Evolutionary conservation across 345 rosid genomes (phyloP).

Genomic region (Litchi chinensis): DNA sequence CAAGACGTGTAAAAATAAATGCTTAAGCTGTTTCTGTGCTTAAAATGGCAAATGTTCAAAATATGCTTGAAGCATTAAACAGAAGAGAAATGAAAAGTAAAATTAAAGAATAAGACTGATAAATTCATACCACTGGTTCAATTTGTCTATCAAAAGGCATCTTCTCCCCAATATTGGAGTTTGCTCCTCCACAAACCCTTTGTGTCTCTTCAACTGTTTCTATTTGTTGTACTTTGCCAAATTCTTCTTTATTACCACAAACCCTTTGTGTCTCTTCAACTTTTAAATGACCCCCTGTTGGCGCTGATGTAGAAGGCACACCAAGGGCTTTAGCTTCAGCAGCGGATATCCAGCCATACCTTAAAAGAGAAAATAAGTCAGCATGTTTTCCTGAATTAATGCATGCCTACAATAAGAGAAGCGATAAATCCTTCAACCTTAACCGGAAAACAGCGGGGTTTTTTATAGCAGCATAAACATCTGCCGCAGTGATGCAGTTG

Average conservation of each 20-base stretch:
- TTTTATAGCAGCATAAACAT: slow-evolving; percentile 63
- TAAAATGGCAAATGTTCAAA: background rate
- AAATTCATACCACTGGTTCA: slow-evolving; percentile 44
- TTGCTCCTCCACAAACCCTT: slow-evolving; percentile 30
- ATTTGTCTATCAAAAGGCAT: slow-evolving; percentile 31
- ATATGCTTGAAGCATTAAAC: background rate
- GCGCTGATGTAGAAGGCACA: slow-evolving; percentile 37
- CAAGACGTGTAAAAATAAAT: background rate
- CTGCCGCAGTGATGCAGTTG: slow-evolving; percentile 45
- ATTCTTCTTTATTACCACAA: slow-evolving; percentile 15
- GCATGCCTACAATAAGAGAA: slow-evolving; percentile 11
- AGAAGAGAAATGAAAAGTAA: background rate
- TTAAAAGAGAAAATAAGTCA: slow-evolving; percentile 35
- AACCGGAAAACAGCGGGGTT: slow-evolving; percentile 75
- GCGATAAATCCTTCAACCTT: slow-evolving; percentile 46
- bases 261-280: slow-evolving; percentile 34
- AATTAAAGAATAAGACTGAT: slow-evolving; percentile 9
- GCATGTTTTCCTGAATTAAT: slow-evolving; percentile 4
- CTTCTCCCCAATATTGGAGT: slow-evolving; percentile 32
- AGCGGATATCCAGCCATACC: slow-evolving; percentile 82
- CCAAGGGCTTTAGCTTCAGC: slow-evolving; percentile 27
- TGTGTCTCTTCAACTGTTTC: slow-evolving; percentile 29
- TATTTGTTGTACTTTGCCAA: slow-evolving; percentile 23
- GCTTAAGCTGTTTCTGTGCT: background rate
- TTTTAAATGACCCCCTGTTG: slow-evolving; percentile 31